These are phyloP conservation scores for Gyrodon lividus DNA, from an alignment of 768 basidiomycete species.

Conservation along the genomic window DNA sequence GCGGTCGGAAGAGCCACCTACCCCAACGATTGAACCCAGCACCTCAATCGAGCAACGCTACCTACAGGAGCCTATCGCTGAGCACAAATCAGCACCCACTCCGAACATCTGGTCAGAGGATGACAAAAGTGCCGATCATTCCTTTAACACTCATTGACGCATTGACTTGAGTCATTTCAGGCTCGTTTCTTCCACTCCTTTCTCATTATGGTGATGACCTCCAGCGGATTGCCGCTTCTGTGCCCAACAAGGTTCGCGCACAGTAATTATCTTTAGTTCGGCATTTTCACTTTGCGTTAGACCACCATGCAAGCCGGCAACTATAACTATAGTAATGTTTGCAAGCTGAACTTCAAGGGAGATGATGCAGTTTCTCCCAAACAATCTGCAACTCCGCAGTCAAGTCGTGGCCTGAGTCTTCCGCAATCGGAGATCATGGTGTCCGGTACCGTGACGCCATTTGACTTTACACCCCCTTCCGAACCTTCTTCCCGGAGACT, in stretches of 20 bases:
- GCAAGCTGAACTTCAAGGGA: slow-evolving; percentile 40
- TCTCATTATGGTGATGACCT: slow-evolving; percentile 65
- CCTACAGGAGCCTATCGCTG: slow-evolving; percentile 19
- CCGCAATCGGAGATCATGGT: slow-evolving; percentile 16
- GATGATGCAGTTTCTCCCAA: slow-evolving; percentile 43
- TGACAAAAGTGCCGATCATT: slow-evolving; percentile 55
- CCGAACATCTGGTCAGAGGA: slow-evolving; percentile 59
- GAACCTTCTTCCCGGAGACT: background rate
- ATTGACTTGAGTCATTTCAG: slow-evolving; percentile 32
- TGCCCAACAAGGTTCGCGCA: slow-evolving; percentile 56
- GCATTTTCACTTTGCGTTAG: slow-evolving; percentile 29
- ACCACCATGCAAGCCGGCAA: slow-evolving; percentile 55
- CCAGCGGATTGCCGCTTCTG: slow-evolving; percentile 63
- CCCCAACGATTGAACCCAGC: slow-evolving; percentile 12
- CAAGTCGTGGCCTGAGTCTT: slow-evolving; percentile 4
- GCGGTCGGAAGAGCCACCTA: slow-evolving; percentile 24
- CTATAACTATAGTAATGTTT: slow-evolving; percentile 47
- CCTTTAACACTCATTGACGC: slow-evolving; percentile 1
- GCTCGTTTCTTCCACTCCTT: slow-evolving; percentile 53
- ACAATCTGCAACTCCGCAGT: slow-evolving; percentile 40
- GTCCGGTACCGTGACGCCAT: background rate
- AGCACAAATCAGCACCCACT: slow-evolving; percentile 31
- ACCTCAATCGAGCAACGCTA: slow-evolving; percentile 18
- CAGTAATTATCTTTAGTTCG: slow-evolving; percentile 3
- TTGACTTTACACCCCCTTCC: background rate